Base-by-base conservation (phyloP, 495 filamentous ascomycete genomes). In the Clohesyomyces aquaticus region DNA sequence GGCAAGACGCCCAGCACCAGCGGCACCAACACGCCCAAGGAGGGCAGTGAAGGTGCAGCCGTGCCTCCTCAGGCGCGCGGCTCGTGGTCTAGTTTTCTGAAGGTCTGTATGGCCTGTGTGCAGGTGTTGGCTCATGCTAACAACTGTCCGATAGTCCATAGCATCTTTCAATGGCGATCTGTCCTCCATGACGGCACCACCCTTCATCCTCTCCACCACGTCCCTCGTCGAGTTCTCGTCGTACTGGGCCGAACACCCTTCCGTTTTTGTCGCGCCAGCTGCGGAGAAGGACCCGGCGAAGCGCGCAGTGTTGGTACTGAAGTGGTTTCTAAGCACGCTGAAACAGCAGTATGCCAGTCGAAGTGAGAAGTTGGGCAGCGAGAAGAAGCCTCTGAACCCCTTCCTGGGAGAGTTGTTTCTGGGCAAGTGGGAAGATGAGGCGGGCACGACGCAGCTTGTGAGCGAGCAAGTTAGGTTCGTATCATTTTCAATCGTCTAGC, bases 101-200 rank as follows among this genome's bases (percentile, higher is more conserved):
- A 74, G 71, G 75, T 76, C 25, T 16, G 56, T 47, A 1, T 42
- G 61, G 41, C 12, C 6, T 16, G 14, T 4, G 22, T 11, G 1
- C 4, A 41, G 10, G 10, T n/a, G 2, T 10, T 12, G n/a, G 41
- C 19, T 22, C 11, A 19, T 49, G 42, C 23, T 22, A 27, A 54
- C 69, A 25, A 32, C 58, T 47, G 63, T 14, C 21, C 25, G 29
- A 29, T 48, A 77, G 76, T 95, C 93, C 26, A 91, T 98, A 71
- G 91, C 94, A 38, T 94, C 91, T 19, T 98, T 97, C 81, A 96
- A 91, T 77, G 94, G 95, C 70, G 94, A 98, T 70, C 85, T 98
- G 46, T 89, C 93, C 12, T 91, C 91, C 55, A 80, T 98, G 76
- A 97, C 94, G 29, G 93, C 94, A 21, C 94, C 94, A 38, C 91